phyloP scores from a whole-genome alignment of 257 asterid genomes.

The Euphrasia confusa region DNA sequence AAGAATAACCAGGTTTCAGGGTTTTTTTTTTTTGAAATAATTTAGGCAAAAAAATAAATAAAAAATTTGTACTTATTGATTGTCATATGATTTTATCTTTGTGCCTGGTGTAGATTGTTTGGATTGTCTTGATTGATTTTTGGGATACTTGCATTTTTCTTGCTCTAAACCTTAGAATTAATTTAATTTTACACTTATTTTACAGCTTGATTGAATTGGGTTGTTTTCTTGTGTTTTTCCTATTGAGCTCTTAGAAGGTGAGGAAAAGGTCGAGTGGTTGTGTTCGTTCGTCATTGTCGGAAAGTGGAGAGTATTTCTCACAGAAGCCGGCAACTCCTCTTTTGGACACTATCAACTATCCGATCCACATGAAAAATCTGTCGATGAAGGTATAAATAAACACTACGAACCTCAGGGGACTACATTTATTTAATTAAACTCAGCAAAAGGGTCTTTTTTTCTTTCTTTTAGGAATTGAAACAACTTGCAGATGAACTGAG shows the following conservation, averaged over 20 bases:
- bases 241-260: conserved; percentile 36
- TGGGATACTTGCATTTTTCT: not conserved
- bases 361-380: conserved; percentile 93
- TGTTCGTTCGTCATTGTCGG: conserved; percentile 66
- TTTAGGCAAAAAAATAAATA: not conserved
- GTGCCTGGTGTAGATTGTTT: not conserved
- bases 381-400: conserved; percentile 55
- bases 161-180: not conserved
- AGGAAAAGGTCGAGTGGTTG: conserved; percentile 44
- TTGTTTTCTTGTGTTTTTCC: conserved; percentile 21
- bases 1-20: conserved; percentile 46
- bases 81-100: not conserved
- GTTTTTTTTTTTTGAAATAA: conserved; percentile 7
- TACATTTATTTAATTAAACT: not conserved
- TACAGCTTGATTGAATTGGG: conserved; percentile 25
- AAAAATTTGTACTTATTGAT: not conserved
- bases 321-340: conserved; percentile 97
- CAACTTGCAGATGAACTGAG: conserved; percentile 90
- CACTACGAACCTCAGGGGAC: not conserved
- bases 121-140: not conserved
- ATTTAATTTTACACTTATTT: not conserved
- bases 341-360: conserved; percentile 86
- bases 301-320: conserved; percentile 70
- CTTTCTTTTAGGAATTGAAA: conserved; percentile 57
- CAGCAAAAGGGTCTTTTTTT: not conserved